Evolutionary conservation across 1,139 yeast species (phyloP).

Genomic region (Sugiyamaella pinicola): DNA sequence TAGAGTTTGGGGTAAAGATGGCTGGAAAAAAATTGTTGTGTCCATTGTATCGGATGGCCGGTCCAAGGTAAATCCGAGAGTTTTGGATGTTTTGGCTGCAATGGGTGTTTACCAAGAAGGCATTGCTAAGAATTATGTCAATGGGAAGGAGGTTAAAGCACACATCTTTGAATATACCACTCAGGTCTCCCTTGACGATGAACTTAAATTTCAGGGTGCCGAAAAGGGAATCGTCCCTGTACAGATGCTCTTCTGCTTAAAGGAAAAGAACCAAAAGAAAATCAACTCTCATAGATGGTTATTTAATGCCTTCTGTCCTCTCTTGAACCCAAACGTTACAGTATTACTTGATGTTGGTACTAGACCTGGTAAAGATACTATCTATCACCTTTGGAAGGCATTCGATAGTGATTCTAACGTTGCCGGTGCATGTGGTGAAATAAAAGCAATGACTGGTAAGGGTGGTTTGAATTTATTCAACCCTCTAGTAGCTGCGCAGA

Average conservation of each 20-base stretch:
- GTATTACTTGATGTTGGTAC: constrained; percentile 91
- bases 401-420: constrained; percentile 94
- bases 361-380: constrained; percentile 77
- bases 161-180: constrained; percentile 95
- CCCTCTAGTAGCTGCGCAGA: constrained; percentile 94
- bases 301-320: constrained; percentile 89
- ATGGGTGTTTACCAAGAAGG: constrained; percentile 97
- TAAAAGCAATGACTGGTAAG: constrained; percentile 89
- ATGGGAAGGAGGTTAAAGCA: constrained; percentile 85
- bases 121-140: constrained; percentile 89
- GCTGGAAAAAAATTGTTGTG: constrained; percentile 95
- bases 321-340: constrained; percentile 83
- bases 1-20: constrained; percentile 89
- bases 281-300: constrained; percentile 96
- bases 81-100: constrained; percentile 82
- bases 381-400: constrained; percentile 94
- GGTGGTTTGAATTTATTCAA: constrained; percentile 77
- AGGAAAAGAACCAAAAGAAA: constrained; percentile 85
- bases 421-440: constrained; percentile 98
- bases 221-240: constrained; percentile 90
- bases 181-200: constrained; percentile 81
- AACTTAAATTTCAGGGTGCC: constrained; percentile 75
- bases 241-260: constrained; percentile 84
- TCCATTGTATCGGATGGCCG: constrained; percentile 92
- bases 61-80: constrained; percentile 77